Base-by-base conservation (phyloP, 108 stramenopile species). In the Cyclotella distinguenda region DNA sequence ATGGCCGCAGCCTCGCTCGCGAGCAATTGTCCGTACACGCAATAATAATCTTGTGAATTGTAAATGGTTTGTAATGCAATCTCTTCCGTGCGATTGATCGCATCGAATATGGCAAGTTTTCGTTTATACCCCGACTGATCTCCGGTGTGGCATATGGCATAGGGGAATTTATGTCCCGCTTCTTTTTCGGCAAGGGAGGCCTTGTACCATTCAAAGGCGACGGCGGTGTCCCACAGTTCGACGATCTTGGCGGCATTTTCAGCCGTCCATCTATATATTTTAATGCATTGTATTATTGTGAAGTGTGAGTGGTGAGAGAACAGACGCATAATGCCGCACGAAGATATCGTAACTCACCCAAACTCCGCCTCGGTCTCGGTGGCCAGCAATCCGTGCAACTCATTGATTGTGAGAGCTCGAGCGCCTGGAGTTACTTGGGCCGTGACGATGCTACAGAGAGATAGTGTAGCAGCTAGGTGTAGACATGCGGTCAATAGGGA, bases 1-100 rank as follows among this genome's bases (percentile, higher is more conserved):
- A 72, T 4, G 8, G 12, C 25, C 3, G 42, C n/a, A 4, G 70
- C 70, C 1, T 35, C 44, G 38, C 53, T 56, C 23, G 64, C 53
- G 6, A 31, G 28, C 6, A 72, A 12, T 16, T 57, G 70, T 1
- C 64, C 64, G 26, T 65, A 66, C 32, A 47, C 70, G 38, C 70
- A 72, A 12, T 65, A 56, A 27, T 54, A 64, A 46, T 64, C 64
- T 1, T 65, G 25, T 4, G 48, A 42, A 21, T 72, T 72, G 54
- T 72, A 72, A 39, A 72, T 44, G 12, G 64, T 44, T 9, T 45
- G 44, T 2, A 72, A 38, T 26, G 42, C 31, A 3, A 51, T 23
- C 5, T 51, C 19, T 0, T 55, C 51, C 1, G 12, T 49, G 31
- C n/a, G 19, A 53, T 62, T 39, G 1, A 70, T 25, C 4, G 53